phyloP scores from a whole-genome alignment of 805 yeast genomes.

The Isabelozyma rhagii region DNA sequence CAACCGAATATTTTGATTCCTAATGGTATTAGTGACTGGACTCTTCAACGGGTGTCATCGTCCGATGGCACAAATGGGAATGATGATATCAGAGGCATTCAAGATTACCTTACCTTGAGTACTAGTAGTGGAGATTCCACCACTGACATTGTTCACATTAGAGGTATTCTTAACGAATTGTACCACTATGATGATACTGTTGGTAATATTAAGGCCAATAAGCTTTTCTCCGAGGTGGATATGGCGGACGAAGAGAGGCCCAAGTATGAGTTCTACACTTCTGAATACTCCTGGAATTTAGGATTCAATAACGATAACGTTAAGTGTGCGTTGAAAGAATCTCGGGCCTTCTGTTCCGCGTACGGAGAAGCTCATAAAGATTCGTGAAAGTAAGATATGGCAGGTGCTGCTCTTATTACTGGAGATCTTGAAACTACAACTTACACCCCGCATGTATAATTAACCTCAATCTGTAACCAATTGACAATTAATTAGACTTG shows the following conservation, averaged over 20 bases:
- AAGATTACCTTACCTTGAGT: constrained; percentile 31
- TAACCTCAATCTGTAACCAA: no score
- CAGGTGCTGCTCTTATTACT: no score
- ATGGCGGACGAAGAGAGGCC: neutral
- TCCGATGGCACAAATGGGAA: constrained; percentile 1
- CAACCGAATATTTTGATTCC: constrained; percentile 33
- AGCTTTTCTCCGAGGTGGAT: neutral
- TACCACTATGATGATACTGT: constrained; percentile 7
- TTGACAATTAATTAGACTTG: no score
- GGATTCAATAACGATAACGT: constrained; percentile 24
- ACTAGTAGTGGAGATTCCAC: constrained; percentile 37
- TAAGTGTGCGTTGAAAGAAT: constrained; percentile 25
- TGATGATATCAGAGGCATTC: constrained; percentile 1
- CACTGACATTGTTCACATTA: constrained; percentile 30
- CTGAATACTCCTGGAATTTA: neutral
- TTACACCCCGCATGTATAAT: no score
- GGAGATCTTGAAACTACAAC: neutral
- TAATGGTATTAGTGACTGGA: constrained; percentile 32
- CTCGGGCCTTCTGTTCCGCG: constrained; percentile 21
- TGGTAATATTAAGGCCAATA: neutral
- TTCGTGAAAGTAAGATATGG: constrained; percentile 4
- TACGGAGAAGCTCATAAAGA: constrained; percentile 19
- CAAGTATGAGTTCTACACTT: neutral
- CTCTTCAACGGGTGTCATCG: constrained; percentile 5
- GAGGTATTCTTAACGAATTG: constrained; percentile 25